Conservation (phyloP, 2,329 filamentous ascomycete genomes). For the Fusarium nodosum region DNA sequence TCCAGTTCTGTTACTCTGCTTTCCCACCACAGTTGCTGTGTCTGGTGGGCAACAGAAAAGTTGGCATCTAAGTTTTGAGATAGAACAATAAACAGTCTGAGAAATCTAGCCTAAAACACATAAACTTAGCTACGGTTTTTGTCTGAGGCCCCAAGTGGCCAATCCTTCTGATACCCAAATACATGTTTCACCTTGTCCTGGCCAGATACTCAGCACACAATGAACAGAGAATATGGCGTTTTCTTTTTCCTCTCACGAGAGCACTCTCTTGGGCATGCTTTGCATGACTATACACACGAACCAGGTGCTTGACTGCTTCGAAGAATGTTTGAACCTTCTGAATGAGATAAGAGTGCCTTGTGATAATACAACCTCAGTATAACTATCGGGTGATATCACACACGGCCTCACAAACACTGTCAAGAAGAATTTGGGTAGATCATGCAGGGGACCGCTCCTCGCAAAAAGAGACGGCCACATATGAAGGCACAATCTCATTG, state of each 20-base stretch:
- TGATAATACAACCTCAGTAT: background rate
- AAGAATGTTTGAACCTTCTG: background rate
- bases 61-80: background rate
- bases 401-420: background rate
- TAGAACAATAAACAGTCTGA: background rate
- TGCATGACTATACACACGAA: background rate
- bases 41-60: background rate
- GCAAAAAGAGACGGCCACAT: background rate
- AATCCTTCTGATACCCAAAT: background rate
- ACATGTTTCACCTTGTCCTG: background rate
- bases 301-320: too few species aligned
- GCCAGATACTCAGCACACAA: background rate
- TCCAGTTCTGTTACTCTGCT: background rate
- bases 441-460: background rate
- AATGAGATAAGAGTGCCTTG: background rate
- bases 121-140: background rate
- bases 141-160: background rate
- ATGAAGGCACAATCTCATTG: background rate
- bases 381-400: background rate
- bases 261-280: background rate
- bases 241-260: background rate
- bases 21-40: background rate
- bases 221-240: too few species aligned
- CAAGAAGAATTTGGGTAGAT: background rate
- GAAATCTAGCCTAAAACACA: background rate